Evolutionary conservation across 805 yeast species (phyloP).

Genomic region (Candida koratica): DNA sequence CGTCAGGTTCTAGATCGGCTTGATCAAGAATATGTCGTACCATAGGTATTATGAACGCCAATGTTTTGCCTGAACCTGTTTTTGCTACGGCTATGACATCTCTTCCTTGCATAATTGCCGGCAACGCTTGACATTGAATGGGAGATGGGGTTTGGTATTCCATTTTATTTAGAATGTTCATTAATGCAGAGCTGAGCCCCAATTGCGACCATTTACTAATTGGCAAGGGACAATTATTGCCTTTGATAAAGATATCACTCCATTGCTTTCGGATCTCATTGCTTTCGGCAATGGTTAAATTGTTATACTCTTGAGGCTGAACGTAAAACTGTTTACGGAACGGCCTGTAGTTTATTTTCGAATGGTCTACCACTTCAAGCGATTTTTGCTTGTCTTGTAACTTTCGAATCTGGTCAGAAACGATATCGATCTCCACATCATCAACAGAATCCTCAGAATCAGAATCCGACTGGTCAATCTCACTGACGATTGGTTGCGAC

Average conservation of each 20-base stretch:
- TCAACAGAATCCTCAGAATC: constrained; percentile 22
- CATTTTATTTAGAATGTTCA: constrained; percentile 49
- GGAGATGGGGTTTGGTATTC: constrained; percentile 69
- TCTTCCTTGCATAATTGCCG: constrained; percentile 83
- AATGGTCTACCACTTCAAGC: constrained; percentile 46
- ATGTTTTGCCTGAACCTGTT: constrained; percentile 95
- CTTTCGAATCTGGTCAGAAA: constrained; percentile 33
- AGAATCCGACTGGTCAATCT: constrained; percentile 3
- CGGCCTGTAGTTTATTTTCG: constrained; percentile 43
- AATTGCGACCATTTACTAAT: constrained; percentile 74
- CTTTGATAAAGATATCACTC: constrained; percentile 67
- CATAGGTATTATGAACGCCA: constrained; percentile 81
- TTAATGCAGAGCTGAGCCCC: constrained; percentile 63
- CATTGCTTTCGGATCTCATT: constrained; percentile 46
- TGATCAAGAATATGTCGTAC: constrained; percentile 81
- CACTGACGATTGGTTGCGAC: background rate
- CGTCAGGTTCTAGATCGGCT: constrained; percentile 41
- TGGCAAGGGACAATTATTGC: constrained; percentile 58
- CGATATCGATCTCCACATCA: too few species aligned
- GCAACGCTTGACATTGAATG: constrained; percentile 87
- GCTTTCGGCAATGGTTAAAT: constrained; percentile 53
- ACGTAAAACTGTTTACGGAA: constrained; percentile 61
- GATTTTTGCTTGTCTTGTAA: constrained; percentile 48
- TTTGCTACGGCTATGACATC: constrained; percentile 94
- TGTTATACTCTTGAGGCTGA: constrained; percentile 52